phyloP scores from a whole-genome alignment of 208 protist species.

The Blechomonas ayalai region DNA sequence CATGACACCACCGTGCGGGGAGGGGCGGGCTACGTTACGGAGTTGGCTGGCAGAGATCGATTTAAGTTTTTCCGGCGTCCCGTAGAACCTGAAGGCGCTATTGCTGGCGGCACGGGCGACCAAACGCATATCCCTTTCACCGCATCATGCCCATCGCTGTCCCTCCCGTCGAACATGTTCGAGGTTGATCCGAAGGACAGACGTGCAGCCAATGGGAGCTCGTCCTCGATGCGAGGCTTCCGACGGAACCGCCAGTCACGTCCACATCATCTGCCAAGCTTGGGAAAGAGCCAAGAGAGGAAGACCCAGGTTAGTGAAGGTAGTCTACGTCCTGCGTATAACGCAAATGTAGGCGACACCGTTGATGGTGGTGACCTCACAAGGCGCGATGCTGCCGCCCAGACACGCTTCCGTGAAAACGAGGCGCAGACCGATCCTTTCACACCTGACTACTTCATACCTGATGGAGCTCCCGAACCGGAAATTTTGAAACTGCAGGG shows the following conservation, averaged over 20 bases:
- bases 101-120: slow-evolving; percentile 12
- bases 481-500: slow-evolving; percentile 63
- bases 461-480: slow-evolving; percentile 47
- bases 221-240: no score
- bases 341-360: slow-evolving; percentile 7
- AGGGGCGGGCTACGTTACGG: slow-evolving; percentile 51
- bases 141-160: slow-evolving; percentile 6
- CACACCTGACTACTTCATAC: slow-evolving; percentile 80
- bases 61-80: slow-evolving; percentile 84
- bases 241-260: no score
- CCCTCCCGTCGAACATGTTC: no score
- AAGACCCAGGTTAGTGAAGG: not conserved
- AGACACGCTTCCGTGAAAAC: slow-evolving; percentile 79
- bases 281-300: not conserved
- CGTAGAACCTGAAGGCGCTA: slow-evolving; percentile 37
- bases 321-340: slow-evolving; percentile 3
- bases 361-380: not conserved
- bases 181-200: no score
- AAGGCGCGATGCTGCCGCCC: slow-evolving; percentile 21
- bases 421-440: slow-evolving; percentile 89
- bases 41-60: slow-evolving; percentile 80
- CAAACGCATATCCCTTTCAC: slow-evolving; percentile 14
- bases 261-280: slow-evolving; percentile 28
- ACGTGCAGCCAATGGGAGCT: no score
- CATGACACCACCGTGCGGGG: slow-evolving; percentile 19